phyloP scores from a whole-genome alignment of 73 alveolate genomes.

The Breviolum minutum region DNA sequence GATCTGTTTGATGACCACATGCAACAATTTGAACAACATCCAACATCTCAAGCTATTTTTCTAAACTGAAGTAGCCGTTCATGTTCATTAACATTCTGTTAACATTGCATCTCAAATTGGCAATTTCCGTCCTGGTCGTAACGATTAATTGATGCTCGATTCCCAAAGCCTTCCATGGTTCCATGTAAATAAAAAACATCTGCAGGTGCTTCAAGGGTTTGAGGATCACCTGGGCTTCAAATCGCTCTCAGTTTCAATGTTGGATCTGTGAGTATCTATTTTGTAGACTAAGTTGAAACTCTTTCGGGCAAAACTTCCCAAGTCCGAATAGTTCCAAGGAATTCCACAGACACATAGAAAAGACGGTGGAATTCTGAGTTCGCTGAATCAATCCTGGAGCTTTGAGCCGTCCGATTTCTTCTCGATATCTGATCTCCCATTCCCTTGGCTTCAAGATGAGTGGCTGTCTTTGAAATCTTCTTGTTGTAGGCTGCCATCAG shows the following conservation, averaged over 20 bases:
- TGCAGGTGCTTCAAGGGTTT: constrained; percentile 53
- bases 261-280: too few relatives aligned
- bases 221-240: constrained; percentile 21
- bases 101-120: not conserved
- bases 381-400: not conserved
- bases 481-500: constrained; percentile 59
- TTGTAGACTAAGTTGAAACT: too few relatives aligned
- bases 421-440: not conserved
- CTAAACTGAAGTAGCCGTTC: not conserved
- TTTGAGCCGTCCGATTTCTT: not conserved
- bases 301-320: too few relatives aligned
- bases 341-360: too few relatives aligned
- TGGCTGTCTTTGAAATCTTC: constrained; percentile 18
- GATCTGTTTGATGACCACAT: too few relatives aligned
- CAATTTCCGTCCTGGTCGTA: constrained; percentile 20
- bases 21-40: too few relatives aligned
- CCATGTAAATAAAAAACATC: constrained; percentile 66
- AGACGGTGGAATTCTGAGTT: too few relatives aligned
- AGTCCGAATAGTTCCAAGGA: too few relatives aligned
- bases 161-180: constrained; percentile 68
- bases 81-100: not conserved
- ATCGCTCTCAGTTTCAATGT: too few relatives aligned
- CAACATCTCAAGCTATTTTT: too few relatives aligned
- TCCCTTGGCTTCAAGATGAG: not conserved
- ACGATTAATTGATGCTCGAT: constrained; percentile 84